Evolutionary conservation across 495 filamentous ascomycete species (phyloP), one percentile per base, ranked within the genome.

Genomic region (Aspergillus asperescens): DNA sequence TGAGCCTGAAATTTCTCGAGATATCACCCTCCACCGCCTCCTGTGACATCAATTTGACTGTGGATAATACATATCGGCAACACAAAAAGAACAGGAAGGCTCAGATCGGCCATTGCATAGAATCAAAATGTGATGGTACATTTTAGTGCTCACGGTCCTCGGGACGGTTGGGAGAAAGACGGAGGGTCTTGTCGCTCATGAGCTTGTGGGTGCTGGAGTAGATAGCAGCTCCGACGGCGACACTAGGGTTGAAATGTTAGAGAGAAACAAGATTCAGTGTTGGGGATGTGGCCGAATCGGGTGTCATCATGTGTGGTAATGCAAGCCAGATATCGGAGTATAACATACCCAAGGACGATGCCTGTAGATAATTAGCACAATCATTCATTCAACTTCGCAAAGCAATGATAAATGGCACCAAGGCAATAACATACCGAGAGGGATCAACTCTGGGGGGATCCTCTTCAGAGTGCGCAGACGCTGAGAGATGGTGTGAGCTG

Each of bases 401-500:
- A 5, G 32, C 38, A 39, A 34, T 43, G 46, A 18, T 37, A 18
- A 37, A 20, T 43, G n/a, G 22, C 15, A 34, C 35, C 16, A 50
- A 77, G n/a, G 22, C 15, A 34, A 41, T 16, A 50, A 77, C 83
- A 69, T 85, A 95, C 91, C 89, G 58, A 99, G 82, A 61, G 93
- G 93, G 63, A 92, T 82, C 82, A 99, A 79, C 79, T 99, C 93
- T 43, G 91, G 83, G 54, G 93, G 93, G 65, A 95, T 83, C 76
- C 81, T 82, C 81, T 87, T 89, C 54, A 96, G 73, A 56, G 78
- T 81, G 62, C 93, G 85, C 55, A 99, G 77, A 61, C 94, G 87
- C 77, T 99, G 93, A 40, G 93, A 96, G 74, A 99, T 85, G 52
- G 93, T 97, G 77, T 97, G 93, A 66, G 89, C 93, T 98, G 61